Evolutionary conservation across 305 asterid genomes (phyloP), one percentile per base, ranked within the genome.

Genomic region (Fraxinus angustifolia): DNA sequence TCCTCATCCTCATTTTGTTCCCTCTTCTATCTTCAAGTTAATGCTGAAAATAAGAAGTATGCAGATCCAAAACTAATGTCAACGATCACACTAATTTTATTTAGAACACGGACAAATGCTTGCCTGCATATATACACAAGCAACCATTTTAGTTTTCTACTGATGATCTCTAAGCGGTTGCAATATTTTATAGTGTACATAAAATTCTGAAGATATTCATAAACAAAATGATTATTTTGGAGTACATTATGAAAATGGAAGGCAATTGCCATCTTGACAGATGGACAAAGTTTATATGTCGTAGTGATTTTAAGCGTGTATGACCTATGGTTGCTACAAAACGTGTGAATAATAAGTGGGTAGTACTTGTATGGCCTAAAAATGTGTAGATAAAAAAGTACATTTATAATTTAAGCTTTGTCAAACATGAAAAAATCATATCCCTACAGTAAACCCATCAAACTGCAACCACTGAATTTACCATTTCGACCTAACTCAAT

Each of bases 1-100:
- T 67, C 38, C 38, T 67, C 38, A 67, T 67, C 10, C 73, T 67
- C 73, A 67, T 67, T 67, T 84, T 83, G 85, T 87, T 79, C 88
- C 85, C 84, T 84, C 90, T 88, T 78, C 76, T 79, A 86, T 87
- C 35, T 67, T 67, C 19, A 92, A 85, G 78, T 82, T 19, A 82
- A 75, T 87, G 90, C 91, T 89, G 91, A 86, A 86, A 86, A 85
- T 78, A 81, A 83, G 81, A 84, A 79, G 82, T 23, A 83, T 79
- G 84, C 84, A 88, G 81, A 85, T 84, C 83, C 86, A 88, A 90
- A 82, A 82, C 84, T 86, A 88, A 42, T 82, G 81, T 78, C 89
- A 85, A 28, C 80, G 21, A 79, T 78, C 83, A 8, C 65, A 80
- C 56, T 82, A 77, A 30, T 76, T 82, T 30, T 78, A 84, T 82